Percentiles rank a stretch among this genome's conserved stretches.
These are phyloP conservation scores for Phoma sp. DNA, from an alignment of 2,329 filamentous ascomycete species.

Conservation along the genomic window DNA sequence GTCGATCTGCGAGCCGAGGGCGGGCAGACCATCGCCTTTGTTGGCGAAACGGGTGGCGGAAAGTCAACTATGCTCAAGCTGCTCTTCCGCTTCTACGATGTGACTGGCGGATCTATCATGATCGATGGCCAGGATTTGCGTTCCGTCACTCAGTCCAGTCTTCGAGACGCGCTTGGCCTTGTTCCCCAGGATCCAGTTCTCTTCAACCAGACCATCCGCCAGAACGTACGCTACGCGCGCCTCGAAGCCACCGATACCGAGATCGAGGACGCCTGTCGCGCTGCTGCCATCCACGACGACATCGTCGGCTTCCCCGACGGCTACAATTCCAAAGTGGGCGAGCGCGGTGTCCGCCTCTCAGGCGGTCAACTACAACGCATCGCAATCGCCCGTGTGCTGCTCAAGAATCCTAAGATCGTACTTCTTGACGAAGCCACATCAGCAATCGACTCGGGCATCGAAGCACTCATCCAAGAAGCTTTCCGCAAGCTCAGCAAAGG, in stretches of 20 bases:
- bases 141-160: slow-evolving; percentile 62
- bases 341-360: slow-evolving; percentile 58
- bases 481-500: slow-evolving; percentile 64
- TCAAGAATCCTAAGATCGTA: slow-evolving; percentile 81
- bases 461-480: slow-evolving; percentile 70
- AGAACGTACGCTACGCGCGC: slow-evolving; percentile 69
- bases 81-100: slow-evolving; percentile 66
- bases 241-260: slow-evolving; percentile 67
- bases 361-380: slow-evolving; percentile 72
- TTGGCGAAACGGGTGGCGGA: slow-evolving; percentile 68
- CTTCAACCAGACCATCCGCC: slow-evolving; percentile 69
- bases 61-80: slow-evolving; percentile 69
- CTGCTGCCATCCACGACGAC: slow-evolving; percentile 69
- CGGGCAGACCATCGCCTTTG: slow-evolving; percentile 65
- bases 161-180: slow-evolving; percentile 66
- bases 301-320: slow-evolving; percentile 62
- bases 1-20: slow-evolving; percentile 58
- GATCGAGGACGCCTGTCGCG: slow-evolving; percentile 65
- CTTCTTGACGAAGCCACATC: slow-evolving; percentile 89
- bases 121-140: slow-evolving; percentile 68
- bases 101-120: slow-evolving; percentile 59
- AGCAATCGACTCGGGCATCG: slow-evolving; percentile 78
- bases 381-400: slow-evolving; percentile 74
- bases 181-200: slow-evolving; percentile 70
- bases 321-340: slow-evolving; percentile 50